Conservation (phyloP, 805 yeast species). For the Naumovozyma dairenensis region DNA sequence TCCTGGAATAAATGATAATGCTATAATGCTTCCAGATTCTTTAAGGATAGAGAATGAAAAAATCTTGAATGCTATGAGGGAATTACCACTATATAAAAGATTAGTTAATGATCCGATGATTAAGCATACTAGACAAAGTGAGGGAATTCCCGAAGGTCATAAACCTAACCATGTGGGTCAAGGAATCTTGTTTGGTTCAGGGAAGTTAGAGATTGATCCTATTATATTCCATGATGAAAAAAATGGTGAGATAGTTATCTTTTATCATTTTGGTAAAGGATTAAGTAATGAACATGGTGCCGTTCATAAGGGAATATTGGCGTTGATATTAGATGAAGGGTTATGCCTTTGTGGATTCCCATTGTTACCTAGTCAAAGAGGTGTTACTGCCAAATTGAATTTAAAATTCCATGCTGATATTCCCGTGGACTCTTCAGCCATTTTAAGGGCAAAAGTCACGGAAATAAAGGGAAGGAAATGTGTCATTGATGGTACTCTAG, state of each 20-base stretch:
- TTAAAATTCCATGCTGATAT: slow-evolving; percentile 46
- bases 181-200: slow-evolving; percentile 61
- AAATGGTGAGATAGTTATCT: slow-evolving; percentile 47
- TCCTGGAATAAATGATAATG: too few species aligned
- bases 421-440: slow-evolving; percentile 50
- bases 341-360: slow-evolving; percentile 82
- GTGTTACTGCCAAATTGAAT: slow-evolving; percentile 76
- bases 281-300: slow-evolving; percentile 61
- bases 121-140: slow-evolving; percentile 29
- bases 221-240: slow-evolving; percentile 45
- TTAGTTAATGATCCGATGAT: slow-evolving; percentile 12
- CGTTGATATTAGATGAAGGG: slow-evolving; percentile 77
- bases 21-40: too few species aligned
- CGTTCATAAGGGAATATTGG: slow-evolving; percentile 71
- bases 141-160: slow-evolving; percentile 49
- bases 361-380: slow-evolving; percentile 64
- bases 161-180: slow-evolving; percentile 55
- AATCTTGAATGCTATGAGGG: too few species aligned
- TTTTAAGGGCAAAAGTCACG: slow-evolving; percentile 56
- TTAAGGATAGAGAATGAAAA: too few species aligned
- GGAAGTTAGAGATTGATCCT: slow-evolving; percentile 68
- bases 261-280: slow-evolving; percentile 61
- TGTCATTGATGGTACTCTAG: slow-evolving; percentile 62
- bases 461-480: slow-evolving; percentile 74
- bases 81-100: slow-evolving; percentile 13